phyloP scores from a whole-genome alignment of 768 basidiomycete species.

The Naganishia antarctica region DNA sequence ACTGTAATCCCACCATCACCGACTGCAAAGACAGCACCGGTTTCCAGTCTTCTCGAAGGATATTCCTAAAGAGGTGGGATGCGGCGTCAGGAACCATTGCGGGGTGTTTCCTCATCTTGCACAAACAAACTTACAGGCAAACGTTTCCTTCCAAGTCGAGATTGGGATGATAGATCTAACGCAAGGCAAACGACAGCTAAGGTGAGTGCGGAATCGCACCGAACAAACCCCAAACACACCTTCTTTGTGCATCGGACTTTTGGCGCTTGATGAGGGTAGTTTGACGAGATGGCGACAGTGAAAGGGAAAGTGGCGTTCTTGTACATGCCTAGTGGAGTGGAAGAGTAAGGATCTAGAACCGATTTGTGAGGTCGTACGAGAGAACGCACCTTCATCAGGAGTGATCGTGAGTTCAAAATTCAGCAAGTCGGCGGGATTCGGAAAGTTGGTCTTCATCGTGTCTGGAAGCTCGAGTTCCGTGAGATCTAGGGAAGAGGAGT shows the following conservation, averaged over 20 bases:
- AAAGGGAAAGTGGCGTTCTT: conserved; percentile 89
- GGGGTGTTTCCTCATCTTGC: no score
- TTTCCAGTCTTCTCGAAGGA: conserved; percentile 99
- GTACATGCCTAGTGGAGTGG: conserved; percentile 99
- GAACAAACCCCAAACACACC: conserved; percentile 53
- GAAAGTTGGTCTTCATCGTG: conserved; percentile 93
- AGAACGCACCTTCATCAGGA: conserved; percentile 81
- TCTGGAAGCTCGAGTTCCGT: conserved; percentile 92
- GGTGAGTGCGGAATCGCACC: neutral
- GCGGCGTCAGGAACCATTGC: neutral
- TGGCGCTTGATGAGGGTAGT: conserved; percentile 98
- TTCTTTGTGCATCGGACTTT: conserved; percentile 97
- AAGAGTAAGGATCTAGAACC: no score
- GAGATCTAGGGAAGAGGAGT: no score
- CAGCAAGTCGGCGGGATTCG: conserved; percentile 87
- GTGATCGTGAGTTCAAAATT: conserved; percentile 93
- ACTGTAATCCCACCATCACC: conserved; percentile 97
- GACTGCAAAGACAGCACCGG: conserved; percentile 95
- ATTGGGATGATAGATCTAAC: conserved; percentile 96
- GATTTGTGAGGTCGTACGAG: neutral
- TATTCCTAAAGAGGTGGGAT: conserved; percentile 57
- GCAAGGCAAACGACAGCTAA: neutral
- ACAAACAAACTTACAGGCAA: conserved; percentile 64
- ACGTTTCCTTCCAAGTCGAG: conserved; percentile 97
- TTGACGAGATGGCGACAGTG: conserved; percentile 92